phyloP scores from a whole-genome alignment of 2,329 filamentous ascomycete species.

The Monosporascus sp. region DNA sequence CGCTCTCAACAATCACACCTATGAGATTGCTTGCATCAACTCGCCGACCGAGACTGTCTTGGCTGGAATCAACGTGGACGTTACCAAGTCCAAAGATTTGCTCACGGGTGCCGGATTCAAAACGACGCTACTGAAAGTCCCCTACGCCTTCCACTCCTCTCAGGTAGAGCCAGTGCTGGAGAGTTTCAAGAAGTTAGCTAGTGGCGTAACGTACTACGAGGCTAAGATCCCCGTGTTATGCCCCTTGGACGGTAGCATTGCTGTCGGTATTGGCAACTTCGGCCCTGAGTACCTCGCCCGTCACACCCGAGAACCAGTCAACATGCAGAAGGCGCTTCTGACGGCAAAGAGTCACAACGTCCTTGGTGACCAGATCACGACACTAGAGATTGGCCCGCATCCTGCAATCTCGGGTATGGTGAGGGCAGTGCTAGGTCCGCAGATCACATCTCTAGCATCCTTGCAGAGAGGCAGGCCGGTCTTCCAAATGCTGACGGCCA shows the following conservation, averaged over 20 bases:
- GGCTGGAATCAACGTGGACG: conserved; percentile 43
- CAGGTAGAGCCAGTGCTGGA: conserved; percentile 51
- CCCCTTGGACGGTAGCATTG: background rate
- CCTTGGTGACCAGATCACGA: conserved; percentile 15
- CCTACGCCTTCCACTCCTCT: conserved; percentile 49
- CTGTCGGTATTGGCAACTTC: background rate
- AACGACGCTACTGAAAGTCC: conserved; percentile 41
- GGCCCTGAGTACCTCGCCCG: conserved; percentile 8
- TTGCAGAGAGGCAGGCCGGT: conserved; percentile 4
- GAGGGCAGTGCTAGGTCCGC: conserved; percentile 3
- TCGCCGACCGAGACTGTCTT: conserved; percentile 56
- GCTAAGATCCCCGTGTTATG: conserved; percentile 1
- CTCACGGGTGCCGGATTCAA: conserved; percentile 32
- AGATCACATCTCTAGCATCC: conserved; percentile 1
- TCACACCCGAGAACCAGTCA: conserved; percentile 13
- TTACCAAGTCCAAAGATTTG: conserved; percentile 40
- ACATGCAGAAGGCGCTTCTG: conserved; percentile 10
- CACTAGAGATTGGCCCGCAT: conserved; percentile 13
- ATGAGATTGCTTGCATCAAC: conserved; percentile 56
- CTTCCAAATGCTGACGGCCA: conserved; percentile 44
- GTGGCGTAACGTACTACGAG: conserved; percentile 4
- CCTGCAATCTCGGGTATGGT: conserved; percentile 13
- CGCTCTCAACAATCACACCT: conserved; percentile 7
- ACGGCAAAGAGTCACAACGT: conserved; percentile 3
- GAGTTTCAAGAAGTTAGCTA: conserved; percentile 47